Conservation (phyloP, 176 grass and related monocot genomes). For the Oryza rufipogon region DNA sequence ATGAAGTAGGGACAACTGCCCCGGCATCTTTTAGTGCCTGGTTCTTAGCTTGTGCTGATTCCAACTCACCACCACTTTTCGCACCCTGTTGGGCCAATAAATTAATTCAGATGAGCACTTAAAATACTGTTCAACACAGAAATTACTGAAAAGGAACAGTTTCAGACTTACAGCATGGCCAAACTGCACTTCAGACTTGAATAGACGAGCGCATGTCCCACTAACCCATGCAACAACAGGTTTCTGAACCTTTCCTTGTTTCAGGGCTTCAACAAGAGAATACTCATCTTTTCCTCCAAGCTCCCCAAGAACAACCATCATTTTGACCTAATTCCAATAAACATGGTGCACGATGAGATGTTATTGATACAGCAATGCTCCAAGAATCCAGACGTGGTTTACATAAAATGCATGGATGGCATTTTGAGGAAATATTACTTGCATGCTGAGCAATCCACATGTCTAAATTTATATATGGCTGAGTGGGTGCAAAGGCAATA, state of each 20-base stretch:
- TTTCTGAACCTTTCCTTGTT: constrained; percentile 97
- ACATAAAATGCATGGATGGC: constrained; percentile 16
- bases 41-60: constrained; percentile 98
- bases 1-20: constrained; percentile 95
- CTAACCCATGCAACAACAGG: constrained; percentile 99
- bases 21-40: constrained; percentile 88
- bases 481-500: neutral
- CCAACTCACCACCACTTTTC: constrained; percentile 95
- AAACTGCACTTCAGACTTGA: constrained; percentile 99
- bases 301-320: constrained; percentile 99
- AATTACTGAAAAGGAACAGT: neutral
- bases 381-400: neutral
- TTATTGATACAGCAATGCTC: constrained; percentile 27
- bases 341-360: constrained; percentile 11
- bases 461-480: constrained; percentile 5
- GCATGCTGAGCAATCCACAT: constrained; percentile 7
- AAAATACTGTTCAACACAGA: constrained; percentile 32
- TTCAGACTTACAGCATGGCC: constrained; percentile 88
- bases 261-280: constrained; percentile 94
- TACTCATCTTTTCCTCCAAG: constrained; percentile 95
- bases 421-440: constrained; percentile 21
- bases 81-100: constrained; percentile 69
- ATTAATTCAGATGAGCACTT: constrained; percentile 17
- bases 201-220: constrained; percentile 86
- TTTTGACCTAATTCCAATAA: constrained; percentile 78